Evolutionary conservation across 768 basidiomycete genomes (phyloP).

Genomic region (Boletellus ananiceps): DNA sequence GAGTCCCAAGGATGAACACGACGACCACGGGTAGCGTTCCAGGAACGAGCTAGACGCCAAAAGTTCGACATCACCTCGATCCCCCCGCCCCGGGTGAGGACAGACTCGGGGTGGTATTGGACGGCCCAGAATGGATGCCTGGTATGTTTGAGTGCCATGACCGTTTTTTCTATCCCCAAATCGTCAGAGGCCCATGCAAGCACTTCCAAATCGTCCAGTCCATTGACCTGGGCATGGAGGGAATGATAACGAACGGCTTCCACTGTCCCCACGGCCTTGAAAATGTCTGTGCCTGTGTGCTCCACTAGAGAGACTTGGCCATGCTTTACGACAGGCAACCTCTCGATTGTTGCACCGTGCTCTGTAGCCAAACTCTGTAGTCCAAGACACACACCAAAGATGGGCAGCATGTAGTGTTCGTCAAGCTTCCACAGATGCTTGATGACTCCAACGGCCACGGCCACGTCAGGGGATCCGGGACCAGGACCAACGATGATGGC

Average conservation of each 20-base stretch:
- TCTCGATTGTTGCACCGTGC: conserved; percentile 55
- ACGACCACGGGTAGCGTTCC: conserved; percentile 44
- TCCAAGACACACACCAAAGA: conserved; percentile 83
- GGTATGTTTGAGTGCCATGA: conserved; percentile 71
- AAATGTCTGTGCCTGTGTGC: conserved; percentile 58
- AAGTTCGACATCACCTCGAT: conserved; percentile 68
- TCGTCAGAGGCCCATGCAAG: conserved; percentile 73
- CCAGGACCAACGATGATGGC: conserved; percentile 76
- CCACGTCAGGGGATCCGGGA: conserved; percentile 67
- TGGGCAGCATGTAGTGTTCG: conserved; percentile 50
- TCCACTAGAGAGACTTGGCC: conserved; percentile 65
- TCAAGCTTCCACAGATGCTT: conserved; percentile 65
- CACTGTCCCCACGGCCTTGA: conserved; percentile 49
- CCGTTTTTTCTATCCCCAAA: conserved; percentile 58
- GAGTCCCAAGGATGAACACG: conserved; percentile 39
- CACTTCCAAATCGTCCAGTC: conserved; percentile 49
- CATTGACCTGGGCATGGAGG: conserved; percentile 53
- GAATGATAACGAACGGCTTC: conserved; percentile 79
- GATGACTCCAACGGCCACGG: conserved; percentile 63
- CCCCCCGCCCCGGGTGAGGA: conserved; percentile 66
- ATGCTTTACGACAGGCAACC: conserved; percentile 69
- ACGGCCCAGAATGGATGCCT: conserved; percentile 78
- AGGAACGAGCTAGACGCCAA: conserved; percentile 61
- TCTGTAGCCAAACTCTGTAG: conserved; percentile 71
- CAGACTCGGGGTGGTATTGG: conserved; percentile 87